These are phyloP conservation scores for Rhypophila decipiens DNA, from an alignment of 495 filamentous ascomycete species.

Conservation along the genomic window DNA sequence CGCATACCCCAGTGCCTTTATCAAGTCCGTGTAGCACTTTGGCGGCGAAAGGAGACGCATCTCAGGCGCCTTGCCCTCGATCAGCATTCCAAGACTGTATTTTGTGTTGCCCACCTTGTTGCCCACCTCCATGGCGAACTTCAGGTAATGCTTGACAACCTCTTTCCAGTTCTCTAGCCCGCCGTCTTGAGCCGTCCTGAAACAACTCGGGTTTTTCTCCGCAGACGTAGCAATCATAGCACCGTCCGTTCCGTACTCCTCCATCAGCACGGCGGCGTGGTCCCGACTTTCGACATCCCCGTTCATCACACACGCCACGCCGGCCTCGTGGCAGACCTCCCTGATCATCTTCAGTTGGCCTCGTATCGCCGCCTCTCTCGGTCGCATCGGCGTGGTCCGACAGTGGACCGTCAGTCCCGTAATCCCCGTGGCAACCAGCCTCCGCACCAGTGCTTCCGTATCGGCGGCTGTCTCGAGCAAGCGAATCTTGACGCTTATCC, in stretches of 20 bases:
- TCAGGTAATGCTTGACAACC: conserved; percentile 67
- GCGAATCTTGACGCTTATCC: conserved; percentile 92
- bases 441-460: conserved; percentile 67
- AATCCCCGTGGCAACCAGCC: conserved; percentile 77
- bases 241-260: conserved; percentile 77
- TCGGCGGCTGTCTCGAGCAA: conserved; percentile 67
- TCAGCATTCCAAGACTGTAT: conserved; percentile 73
- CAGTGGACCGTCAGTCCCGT: conserved; percentile 90
- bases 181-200: conserved; percentile 58
- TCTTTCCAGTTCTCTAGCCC: conserved; percentile 65
- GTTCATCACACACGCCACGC: conserved; percentile 90
- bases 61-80: conserved; percentile 66
- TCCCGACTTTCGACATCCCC: conserved; percentile 74
- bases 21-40: conserved; percentile 60
- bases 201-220: conserved; percentile 81
- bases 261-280: conserved; percentile 58
- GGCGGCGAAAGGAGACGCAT: conserved; percentile 48
- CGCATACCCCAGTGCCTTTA: conserved; percentile 45
- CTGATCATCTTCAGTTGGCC: conserved; percentile 78
- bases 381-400: conserved; percentile 92
- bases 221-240: conserved; percentile 95
- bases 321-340: conserved; percentile 66
- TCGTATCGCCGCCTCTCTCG: conserved; percentile 77
- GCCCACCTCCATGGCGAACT: conserved; percentile 62
- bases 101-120: conserved; percentile 91